A percentile compares a stretch with the other conserved stretches of the same genome.
phyloP scores from a whole-genome alignment of 805 yeast genomes.

The Lipomyces sp. region DNA sequence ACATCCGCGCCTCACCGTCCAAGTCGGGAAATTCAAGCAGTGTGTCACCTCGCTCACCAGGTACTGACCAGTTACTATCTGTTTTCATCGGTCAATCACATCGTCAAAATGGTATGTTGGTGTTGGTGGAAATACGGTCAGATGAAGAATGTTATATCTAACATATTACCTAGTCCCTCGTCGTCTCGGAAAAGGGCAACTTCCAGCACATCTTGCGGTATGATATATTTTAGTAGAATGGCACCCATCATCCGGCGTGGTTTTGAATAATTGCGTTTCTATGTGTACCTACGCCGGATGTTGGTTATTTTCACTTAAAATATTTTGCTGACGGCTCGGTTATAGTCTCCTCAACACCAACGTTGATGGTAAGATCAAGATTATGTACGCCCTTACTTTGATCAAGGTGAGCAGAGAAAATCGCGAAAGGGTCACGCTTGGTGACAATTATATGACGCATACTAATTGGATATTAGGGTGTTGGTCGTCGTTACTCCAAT shows the following conservation, averaged over 20 bases:
- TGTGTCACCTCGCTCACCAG: no score
- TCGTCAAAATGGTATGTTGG: conserved; percentile 20
- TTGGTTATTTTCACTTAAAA: neutral
- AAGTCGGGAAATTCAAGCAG: neutral
- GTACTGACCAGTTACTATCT: neutral
- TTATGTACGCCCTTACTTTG: conserved; percentile 99
- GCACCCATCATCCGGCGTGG: neutral
- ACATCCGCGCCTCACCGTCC: neutral
- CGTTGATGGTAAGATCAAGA: conserved; percentile 99
- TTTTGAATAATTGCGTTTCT: neutral
- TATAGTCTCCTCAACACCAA: conserved; percentile 98
- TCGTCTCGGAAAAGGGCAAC: conserved; percentile 98
- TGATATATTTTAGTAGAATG: conserved; percentile 47
- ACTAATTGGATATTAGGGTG: conserved; percentile 70
- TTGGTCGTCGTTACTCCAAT: conserved; percentile 99
- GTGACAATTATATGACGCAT: neutral
- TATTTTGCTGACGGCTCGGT: conserved; percentile 23
- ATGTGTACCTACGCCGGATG: neutral
- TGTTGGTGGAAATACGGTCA: neutral
- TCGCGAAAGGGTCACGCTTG: neutral
- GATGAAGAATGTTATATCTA: neutral
- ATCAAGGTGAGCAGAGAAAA: conserved; percentile 50
- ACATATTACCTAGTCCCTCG: conserved; percentile 69
- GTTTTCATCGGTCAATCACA: conserved; percentile 3
- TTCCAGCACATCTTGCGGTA: conserved; percentile 99